Conservation (phyloP, 139 green algal species). For the Picochlorum costavermella region DNA sequence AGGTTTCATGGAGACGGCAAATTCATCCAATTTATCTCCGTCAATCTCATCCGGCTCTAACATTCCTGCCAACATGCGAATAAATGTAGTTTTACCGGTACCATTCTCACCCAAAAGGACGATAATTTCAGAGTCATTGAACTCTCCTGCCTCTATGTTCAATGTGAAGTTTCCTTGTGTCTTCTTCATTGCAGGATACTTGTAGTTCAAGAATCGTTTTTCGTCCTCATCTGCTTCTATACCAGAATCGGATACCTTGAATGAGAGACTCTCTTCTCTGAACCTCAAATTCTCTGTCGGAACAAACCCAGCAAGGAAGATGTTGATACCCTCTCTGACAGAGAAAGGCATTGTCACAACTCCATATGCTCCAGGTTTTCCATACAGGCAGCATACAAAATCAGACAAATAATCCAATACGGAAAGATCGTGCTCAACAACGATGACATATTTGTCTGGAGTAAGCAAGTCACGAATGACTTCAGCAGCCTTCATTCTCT, state of each 20-base stretch:
- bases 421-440: slow-evolving; percentile 94
- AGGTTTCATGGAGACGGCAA: slow-evolving; percentile 94
- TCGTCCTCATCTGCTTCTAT: slow-evolving; percentile 54
- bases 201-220: slow-evolving; percentile 81
- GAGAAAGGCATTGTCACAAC: slow-evolving; percentile 97
- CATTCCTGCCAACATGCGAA: slow-evolving; percentile 92
- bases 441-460: slow-evolving; percentile 85
- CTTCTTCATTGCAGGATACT: slow-evolving; percentile 89
- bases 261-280: slow-evolving; percentile 91
- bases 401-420: slow-evolving; percentile 99
- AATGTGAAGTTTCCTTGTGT: slow-evolving; percentile 63
- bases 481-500: slow-evolving; percentile 88
- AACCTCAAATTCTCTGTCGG: slow-evolving; percentile 99
- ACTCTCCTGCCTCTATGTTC: slow-evolving; percentile 79
- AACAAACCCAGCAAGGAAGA: slow-evolving; percentile 93
- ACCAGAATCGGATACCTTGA: slow-evolving; percentile 75
- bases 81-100: slow-evolving; percentile 99
- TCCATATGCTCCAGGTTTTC: slow-evolving; percentile 94
- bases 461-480: slow-evolving; percentile 75
- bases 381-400: slow-evolving; percentile 99
- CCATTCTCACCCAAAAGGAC: slow-evolving; percentile 98
- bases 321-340: slow-evolving; percentile 82
- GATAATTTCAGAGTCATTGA: slow-evolving; percentile 92
- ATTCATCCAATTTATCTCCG: slow-evolving; percentile 66
- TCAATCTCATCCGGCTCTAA: slow-evolving; percentile 48